phyloP scores from a whole-genome alignment of 1,284 basidiomycete genomes.

The Tylopilus sp. region DNA sequence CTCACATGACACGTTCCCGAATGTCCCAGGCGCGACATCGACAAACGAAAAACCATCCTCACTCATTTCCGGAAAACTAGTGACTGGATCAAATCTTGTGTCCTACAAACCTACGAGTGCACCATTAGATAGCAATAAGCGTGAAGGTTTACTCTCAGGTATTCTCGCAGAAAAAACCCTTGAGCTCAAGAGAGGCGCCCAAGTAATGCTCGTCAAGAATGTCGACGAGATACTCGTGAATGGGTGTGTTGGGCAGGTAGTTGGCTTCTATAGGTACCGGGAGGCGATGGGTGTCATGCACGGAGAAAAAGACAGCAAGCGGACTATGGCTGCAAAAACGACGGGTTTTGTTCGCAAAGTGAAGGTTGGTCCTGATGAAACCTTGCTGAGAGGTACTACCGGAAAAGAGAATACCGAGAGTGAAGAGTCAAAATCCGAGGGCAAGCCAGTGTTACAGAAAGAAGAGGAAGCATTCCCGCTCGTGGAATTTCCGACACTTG shows the following conservation, averaged over 20 bases:
- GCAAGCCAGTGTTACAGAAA: conserved; percentile 13
- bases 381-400: neutral
- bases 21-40: neutral
- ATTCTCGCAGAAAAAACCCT: conserved; percentile 52
- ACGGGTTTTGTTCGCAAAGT: conserved; percentile 30
- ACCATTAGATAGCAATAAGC: conserved; percentile 28
- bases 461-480: conserved; percentile 49
- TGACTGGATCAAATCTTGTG: neutral
- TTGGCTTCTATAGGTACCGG: conserved; percentile 45
- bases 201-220: conserved; percentile 78
- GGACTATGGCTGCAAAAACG: conserved; percentile 10
- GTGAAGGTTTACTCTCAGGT: conserved; percentile 46
- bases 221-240: conserved; percentile 73
- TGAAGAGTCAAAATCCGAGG: conserved; percentile 1
- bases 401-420: conserved; percentile 24
- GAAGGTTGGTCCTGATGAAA: conserved; percentile 6
- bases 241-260: conserved; percentile 65
- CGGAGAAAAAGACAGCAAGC: conserved; percentile 21
- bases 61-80: neutral
- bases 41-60: conserved; percentile 6
- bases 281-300: conserved; percentile 19
- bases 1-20: conserved; percentile 36
- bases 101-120: conserved; percentile 14
- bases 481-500: conserved; percentile 60
- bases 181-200: conserved; percentile 52